Conservation (phyloP, 352 stramenopile genomes). For the Thraustochytrium striatum region DNA sequence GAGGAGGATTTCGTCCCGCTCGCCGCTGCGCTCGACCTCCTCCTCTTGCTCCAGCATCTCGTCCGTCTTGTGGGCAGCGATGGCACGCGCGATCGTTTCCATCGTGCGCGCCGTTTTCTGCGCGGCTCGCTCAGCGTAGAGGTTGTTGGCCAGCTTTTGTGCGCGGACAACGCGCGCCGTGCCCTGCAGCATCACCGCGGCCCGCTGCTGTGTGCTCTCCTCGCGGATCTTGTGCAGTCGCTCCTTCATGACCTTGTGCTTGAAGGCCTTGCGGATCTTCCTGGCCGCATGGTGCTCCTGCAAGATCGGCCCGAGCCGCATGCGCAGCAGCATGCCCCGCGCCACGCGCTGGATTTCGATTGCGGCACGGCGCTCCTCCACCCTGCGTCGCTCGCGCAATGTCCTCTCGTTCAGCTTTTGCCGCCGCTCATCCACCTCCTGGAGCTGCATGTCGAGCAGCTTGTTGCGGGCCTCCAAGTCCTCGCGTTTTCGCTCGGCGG, state of each 20-base stretch:
- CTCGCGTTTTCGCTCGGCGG: too few species aligned
- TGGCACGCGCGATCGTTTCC: conserved; percentile 47
- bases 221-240: conserved; percentile 70
- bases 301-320: conserved; percentile 1
- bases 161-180: conserved; percentile 63
- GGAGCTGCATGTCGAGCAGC: too few species aligned
- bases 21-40: neutral
- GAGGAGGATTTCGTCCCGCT: conserved; percentile 13
- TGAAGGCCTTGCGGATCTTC: conserved; percentile 79
- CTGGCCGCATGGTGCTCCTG: conserved; percentile 67
- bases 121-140: conserved; percentile 74
- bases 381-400: too few species aligned
- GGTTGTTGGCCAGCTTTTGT: conserved; percentile 78
- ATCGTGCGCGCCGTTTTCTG: conserved; percentile 67
- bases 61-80: conserved; percentile 71
- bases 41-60: conserved; percentile 41
- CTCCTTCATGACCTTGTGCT: conserved; percentile 76
- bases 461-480: too few species aligned
- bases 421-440: too few species aligned
- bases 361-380: neutral
- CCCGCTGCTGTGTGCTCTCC: conserved; percentile 14
- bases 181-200: conserved; percentile 38
- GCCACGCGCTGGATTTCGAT: conserved; percentile 34
- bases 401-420: too few species aligned
- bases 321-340: conserved; percentile 17